These are phyloP conservation scores for Tillandsia fasciculata DNA, from an alignment of 176 grass and related monocot genomes.

Conservation along the genomic window DNA sequence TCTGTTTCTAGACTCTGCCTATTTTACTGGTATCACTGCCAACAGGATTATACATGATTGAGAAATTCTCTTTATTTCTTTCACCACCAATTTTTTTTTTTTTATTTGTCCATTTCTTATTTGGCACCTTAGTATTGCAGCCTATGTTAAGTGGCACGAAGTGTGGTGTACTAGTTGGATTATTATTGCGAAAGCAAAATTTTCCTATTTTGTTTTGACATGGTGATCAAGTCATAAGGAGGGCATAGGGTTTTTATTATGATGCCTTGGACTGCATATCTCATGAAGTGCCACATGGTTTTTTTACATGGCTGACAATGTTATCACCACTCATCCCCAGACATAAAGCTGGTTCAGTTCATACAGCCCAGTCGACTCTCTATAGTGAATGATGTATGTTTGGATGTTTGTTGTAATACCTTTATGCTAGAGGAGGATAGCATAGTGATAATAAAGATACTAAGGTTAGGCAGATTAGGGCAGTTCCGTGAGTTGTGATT, in stretches of 20 bases:
- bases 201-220: slow-evolving; percentile 23
- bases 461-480: background rate
- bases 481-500: background rate
- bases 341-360: slow-evolving; percentile 64
- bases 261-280: slow-evolving; percentile 14
- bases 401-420: background rate
- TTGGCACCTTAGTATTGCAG: slow-evolving; percentile 53
- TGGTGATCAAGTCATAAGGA: background rate
- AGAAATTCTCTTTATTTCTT: slow-evolving; percentile 13
- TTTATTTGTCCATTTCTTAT: slow-evolving; percentile 42
- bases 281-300: slow-evolving; percentile 5
- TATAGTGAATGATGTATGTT: slow-evolving; percentile 2
- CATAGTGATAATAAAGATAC: background rate
- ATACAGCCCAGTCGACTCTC: slow-evolving; percentile 62
- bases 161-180: slow-evolving; percentile 25
- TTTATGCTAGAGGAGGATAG: background rate
- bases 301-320: slow-evolving; percentile 19
- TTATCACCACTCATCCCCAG: slow-evolving; percentile 75
- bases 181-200: slow-evolving; percentile 15
- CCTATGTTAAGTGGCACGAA: slow-evolving; percentile 36
- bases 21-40: slow-evolving; percentile 61
- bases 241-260: background rate
- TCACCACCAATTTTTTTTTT: slow-evolving; percentile 4
- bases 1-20: slow-evolving; percentile 17
- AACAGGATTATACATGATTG: slow-evolving; percentile 33